Evolutionary conservation across 352 stramenopile genomes (phyloP).

Genomic region (Globisporangium perplexum): DNA sequence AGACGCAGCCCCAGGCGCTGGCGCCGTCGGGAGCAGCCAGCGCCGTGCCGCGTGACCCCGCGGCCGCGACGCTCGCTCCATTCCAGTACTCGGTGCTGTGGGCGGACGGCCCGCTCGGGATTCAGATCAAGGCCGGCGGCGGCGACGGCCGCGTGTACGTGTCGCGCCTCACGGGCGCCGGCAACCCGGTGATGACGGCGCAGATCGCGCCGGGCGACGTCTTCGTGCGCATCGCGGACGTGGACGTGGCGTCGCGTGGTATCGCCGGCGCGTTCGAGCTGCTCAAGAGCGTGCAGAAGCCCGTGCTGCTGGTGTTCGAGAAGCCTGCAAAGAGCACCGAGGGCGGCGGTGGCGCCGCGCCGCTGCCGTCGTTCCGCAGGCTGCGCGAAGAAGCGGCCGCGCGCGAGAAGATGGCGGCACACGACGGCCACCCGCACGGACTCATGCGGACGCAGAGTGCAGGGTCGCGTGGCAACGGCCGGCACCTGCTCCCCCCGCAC

Average conservation of each 20-base stretch:
- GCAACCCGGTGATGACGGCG: constrained; percentile 37
- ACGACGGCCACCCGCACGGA: constrained; percentile 14
- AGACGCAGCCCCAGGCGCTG: constrained; percentile 8
- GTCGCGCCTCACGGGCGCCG: constrained; percentile 63
- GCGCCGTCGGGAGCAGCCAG: neutral
- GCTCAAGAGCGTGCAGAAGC: constrained; percentile 73
- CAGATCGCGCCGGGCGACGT: constrained; percentile 62
- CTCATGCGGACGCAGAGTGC: constrained; percentile 24
- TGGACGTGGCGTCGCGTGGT: constrained; percentile 62
- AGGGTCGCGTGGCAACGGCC: constrained; percentile 3
- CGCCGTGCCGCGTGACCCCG: constrained; percentile 2
- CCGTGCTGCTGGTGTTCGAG: constrained; percentile 76
- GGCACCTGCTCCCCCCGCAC: neutral
- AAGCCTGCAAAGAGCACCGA: constrained; percentile 10
- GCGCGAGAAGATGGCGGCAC: neutral
- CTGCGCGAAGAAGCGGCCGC: constrained; percentile 33
- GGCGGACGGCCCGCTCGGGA: constrained; percentile 66
- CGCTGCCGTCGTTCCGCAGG: constrained; percentile 55
- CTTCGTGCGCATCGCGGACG: constrained; percentile 67
- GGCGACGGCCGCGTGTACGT: constrained; percentile 58
- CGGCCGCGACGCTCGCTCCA: constrained; percentile 10
- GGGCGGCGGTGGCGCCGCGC: neutral
- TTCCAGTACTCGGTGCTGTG: constrained; percentile 75
- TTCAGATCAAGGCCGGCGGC: constrained; percentile 73
- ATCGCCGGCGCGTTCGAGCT: constrained; percentile 74